Evolutionary conservation across 352 stramenopile species (phyloP).

Genomic region (Pythium rishiriense): DNA sequence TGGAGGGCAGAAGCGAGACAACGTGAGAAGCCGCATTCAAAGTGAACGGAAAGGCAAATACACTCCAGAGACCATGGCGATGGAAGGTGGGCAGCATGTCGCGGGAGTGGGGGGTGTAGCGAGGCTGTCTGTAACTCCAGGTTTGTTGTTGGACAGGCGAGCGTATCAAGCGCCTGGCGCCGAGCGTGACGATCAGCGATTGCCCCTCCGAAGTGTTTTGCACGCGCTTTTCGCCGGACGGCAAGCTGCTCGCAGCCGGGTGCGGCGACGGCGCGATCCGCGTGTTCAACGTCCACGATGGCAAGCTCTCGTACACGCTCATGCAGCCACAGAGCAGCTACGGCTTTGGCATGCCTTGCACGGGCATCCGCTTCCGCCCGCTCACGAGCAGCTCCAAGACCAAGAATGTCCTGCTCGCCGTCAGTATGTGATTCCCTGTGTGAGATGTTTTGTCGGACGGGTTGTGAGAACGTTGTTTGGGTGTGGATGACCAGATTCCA

Average conservation of each 20-base stretch:
- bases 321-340: constrained; percentile 68
- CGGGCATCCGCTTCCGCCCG: constrained; percentile 82
- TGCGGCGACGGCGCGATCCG: constrained; percentile 87
- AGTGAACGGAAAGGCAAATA: not conserved
- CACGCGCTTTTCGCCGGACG: constrained; percentile 83
- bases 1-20: not conserved
- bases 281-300: constrained; percentile 81
- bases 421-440: constrained; percentile 53
- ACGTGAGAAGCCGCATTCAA: not conserved
- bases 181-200: constrained; percentile 85
- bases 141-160: constrained; percentile 13
- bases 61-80: constrained; percentile 1
- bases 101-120: not conserved
- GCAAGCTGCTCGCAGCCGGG: constrained; percentile 78
- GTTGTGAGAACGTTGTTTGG: not conserved
- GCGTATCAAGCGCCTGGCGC: constrained; percentile 65
- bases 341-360: constrained; percentile 82
- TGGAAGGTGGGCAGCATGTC: constrained; percentile 6
- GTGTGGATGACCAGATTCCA: constrained; percentile 53
- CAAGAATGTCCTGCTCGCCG: constrained; percentile 90
- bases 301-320: constrained; percentile 81
- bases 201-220: constrained; percentile 89
- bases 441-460: not conserved
- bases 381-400: constrained; percentile 82
- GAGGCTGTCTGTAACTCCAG: not conserved